Evolutionary conservation across 2,329 filamentous ascomycete species (phyloP), one percentile per base, ranked within the genome.

Genomic region (Stagonosporopsis cucurbitacearum): DNA sequence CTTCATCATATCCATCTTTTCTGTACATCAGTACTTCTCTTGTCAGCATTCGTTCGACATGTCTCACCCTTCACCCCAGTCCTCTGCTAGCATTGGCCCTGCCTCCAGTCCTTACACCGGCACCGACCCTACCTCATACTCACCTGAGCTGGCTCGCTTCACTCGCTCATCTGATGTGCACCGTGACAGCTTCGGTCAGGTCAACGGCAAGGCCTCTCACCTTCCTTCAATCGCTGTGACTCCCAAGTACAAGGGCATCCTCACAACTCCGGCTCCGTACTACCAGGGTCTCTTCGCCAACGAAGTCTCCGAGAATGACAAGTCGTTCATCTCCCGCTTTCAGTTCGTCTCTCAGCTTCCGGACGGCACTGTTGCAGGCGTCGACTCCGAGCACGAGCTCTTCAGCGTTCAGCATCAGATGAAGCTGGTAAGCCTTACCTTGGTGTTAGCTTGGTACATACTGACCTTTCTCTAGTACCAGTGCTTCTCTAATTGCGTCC

Each of bases 41-140:
- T 60, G 53, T 59, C 58, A 54, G 25, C 60, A 60, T 59, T 55
- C 45, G 45, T 62, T 62, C 52, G 62, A 23, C 60, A 71, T 71
- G 66, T 71, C 65, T 57, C 63, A 63, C 45, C 59, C 62, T 33
- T 69, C 68, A 26, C 62, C 66, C 17, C 55, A 60, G 44, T 69
- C 68, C 13, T 68, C 65, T 13, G 58, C 57, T 25, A 60, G 55
- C 32, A 40, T 53, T 49, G 66, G 65, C 37, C 57, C 65, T 30
- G 54, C 66, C 1, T 70, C 67, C 4, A 69, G 66, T 41, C 69
- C 69, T 20, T 70, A 64, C 32, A 60, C 57, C 22, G 64, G 65
- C 41, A 72, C 69, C 13, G 66, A 73, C 22, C 63, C 63, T 6
- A 70, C 70, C 9, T 53, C 65, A 6, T 70, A 71, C 63, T 70